Conservation (phyloP, 768 basidiomycete species). For the Asterophora parasitica region DNA sequence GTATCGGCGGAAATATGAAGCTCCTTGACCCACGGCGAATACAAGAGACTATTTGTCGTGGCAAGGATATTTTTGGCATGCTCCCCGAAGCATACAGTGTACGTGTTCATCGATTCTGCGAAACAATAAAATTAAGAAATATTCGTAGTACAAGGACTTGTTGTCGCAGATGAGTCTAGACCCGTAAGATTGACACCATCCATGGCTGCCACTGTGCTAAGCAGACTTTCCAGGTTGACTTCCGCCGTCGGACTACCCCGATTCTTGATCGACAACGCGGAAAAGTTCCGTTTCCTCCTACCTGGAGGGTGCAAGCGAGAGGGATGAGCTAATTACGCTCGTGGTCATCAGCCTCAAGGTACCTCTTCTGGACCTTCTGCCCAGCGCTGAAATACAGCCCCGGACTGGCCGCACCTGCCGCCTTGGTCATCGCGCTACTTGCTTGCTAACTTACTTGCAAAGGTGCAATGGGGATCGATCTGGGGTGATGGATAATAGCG, state of each 20-base stretch:
- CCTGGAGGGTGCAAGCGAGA: conserved; percentile 49
- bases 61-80: conserved; percentile 63
- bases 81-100: conserved; percentile 58
- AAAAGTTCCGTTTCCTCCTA: conserved; percentile 46
- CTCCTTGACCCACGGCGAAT: conserved; percentile 48
- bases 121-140: conserved; percentile 3
- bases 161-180: conserved; percentile 48
- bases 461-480: no score
- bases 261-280: conserved; percentile 47
- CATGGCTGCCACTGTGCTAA: background rate
- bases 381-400: background rate
- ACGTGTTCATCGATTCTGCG: conserved; percentile 17
- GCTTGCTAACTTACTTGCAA: no score
- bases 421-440: no score
- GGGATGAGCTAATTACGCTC: conserved; percentile 1
- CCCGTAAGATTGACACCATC: conserved; percentile 33
- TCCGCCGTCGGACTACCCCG: conserved; percentile 51
- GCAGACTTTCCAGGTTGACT: conserved; percentile 23
- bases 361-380: background rate
- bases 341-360: background rate
- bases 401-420: no score
- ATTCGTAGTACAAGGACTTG: conserved; percentile 43
- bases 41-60: conserved; percentile 53
- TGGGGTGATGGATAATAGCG: no score
- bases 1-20: conserved; percentile 43